Conservation (phyloP, 495 filamentous ascomycete species). For the Aspergillus homomorphus region DNA sequence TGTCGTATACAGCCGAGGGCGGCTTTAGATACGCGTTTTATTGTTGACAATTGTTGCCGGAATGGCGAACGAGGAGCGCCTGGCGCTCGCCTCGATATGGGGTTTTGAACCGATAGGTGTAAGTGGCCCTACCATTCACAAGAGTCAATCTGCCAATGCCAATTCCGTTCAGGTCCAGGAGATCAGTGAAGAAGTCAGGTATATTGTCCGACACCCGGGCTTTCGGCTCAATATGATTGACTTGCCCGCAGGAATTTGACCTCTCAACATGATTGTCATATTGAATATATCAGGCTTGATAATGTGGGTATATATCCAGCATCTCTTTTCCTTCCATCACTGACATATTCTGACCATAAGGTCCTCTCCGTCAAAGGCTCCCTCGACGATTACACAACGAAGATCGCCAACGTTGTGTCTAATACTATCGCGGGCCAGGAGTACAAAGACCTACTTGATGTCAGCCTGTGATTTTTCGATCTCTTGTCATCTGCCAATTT, state of each 20-base stretch:
- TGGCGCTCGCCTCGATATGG: constrained; percentile 26
- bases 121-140: background rate
- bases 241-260: constrained; percentile 4
- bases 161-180: constrained; percentile 18
- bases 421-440: constrained; percentile 23
- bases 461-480: constrained; percentile 7
- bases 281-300: constrained; percentile 17
- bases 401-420: constrained; percentile 12
- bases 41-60: background rate
- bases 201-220: background rate
- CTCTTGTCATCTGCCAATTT: background rate
- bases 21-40: background rate
- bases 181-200: constrained; percentile 17
- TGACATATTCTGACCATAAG: constrained; percentile 8
- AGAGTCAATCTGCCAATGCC: background rate
- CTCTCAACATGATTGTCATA: constrained; percentile 6
- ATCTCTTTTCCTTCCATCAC: background rate
- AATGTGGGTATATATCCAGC: constrained; percentile 14
- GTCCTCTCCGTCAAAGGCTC: constrained; percentile 20
- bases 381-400: background rate
- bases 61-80: constrained; percentile 18
- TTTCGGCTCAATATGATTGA: background rate
- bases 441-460: constrained; percentile 28
- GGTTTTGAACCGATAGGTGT: constrained; percentile 27
- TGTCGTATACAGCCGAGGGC: background rate